Evolutionary conservation across 805 yeast species (phyloP).

Genomic region (Pichia membranifaciens): DNA sequence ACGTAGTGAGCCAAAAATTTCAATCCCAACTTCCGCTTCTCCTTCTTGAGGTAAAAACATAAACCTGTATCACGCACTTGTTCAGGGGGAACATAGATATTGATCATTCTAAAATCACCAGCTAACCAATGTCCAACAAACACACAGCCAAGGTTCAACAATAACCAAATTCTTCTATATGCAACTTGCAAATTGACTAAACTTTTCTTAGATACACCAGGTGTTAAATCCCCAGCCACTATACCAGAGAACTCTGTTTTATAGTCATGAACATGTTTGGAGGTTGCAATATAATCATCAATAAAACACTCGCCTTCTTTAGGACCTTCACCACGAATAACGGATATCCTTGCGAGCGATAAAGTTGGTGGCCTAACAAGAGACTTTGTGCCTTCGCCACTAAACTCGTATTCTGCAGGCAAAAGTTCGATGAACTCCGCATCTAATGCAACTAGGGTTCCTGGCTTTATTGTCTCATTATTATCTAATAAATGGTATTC

Average conservation of each 20-base stretch:
- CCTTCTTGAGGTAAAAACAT: conserved; percentile 66
- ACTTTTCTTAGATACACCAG: conserved; percentile 53
- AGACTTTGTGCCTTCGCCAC: conserved; percentile 62
- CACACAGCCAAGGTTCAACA: conserved; percentile 80
- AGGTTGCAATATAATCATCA: conserved; percentile 84
- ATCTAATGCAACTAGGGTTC: conserved; percentile 84
- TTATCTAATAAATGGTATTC: conserved; percentile 66
- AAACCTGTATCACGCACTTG: conserved; percentile 91
- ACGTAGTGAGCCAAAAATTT: conserved; percentile 81
- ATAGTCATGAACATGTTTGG: conserved; percentile 70
- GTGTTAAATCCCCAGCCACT: conserved; percentile 83
- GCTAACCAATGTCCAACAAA: conserved; percentile 93
- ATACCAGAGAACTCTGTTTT: conserved; percentile 92
- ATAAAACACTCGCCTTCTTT: conserved; percentile 73
- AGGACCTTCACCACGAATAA: conserved; percentile 66
- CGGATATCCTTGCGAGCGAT: conserved; percentile 86
- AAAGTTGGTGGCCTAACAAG: conserved; percentile 69
- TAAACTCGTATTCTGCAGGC: conserved; percentile 74
- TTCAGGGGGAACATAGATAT: conserved; percentile 73
- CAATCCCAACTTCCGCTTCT: conserved; percentile 73
- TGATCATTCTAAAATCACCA: conserved; percentile 90
- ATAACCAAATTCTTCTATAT: conserved; percentile 83
- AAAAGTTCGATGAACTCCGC: conserved; percentile 89
- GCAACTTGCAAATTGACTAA: conserved; percentile 78
- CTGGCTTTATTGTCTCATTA: conserved; percentile 67